Conservation (phyloP, 768 basidiomycete genomes). For the Crepidotus variabilis region DNA sequence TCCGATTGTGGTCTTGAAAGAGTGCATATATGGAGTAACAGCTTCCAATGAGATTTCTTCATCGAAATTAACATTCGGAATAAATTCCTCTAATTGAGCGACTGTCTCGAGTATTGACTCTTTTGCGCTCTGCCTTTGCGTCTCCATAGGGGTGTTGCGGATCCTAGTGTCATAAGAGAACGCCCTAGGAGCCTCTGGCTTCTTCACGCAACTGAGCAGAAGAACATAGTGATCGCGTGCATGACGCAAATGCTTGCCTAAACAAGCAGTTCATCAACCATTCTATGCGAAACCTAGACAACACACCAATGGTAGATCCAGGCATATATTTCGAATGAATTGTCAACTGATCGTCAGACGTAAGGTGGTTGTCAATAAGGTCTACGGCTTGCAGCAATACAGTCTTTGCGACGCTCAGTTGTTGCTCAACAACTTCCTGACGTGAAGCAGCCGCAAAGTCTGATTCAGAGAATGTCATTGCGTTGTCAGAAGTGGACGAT, state of each 20-base stretch:
- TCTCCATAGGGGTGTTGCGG: slow-evolving; percentile 85
- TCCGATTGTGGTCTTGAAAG: slow-evolving; percentile 76
- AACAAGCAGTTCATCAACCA: neutral
- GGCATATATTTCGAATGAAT: slow-evolving; percentile 70
- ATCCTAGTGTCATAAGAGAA: slow-evolving; percentile 74
- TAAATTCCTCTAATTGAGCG: slow-evolving; percentile 48
- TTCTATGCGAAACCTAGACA: slow-evolving; percentile 1
- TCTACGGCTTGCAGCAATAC: slow-evolving; percentile 73
- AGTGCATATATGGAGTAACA: slow-evolving; percentile 74
- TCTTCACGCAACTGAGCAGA: slow-evolving; percentile 50
- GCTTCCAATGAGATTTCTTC: slow-evolving; percentile 71
- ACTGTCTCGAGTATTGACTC: slow-evolving; percentile 54
- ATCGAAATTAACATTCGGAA: slow-evolving; percentile 46
- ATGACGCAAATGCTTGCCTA: slow-evolving; percentile 85
- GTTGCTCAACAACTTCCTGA: slow-evolving; percentile 38
- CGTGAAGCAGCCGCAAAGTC: slow-evolving; percentile 12
- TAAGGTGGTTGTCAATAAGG: slow-evolving; percentile 61
- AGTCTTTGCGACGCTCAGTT: slow-evolving; percentile 63
- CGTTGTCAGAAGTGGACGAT: slow-evolving; percentile 10
- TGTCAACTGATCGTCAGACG: slow-evolving; percentile 65
- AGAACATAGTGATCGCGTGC: slow-evolving; percentile 80
- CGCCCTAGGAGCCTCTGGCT: slow-evolving; percentile 42
- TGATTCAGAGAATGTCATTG: slow-evolving; percentile 24
- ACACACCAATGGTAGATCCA: slow-evolving; percentile 82
- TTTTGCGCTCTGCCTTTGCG: slow-evolving; percentile 54